phyloP scores from a whole-genome alignment of 2,329 filamentous ascomycete genomes.

The Lachnellula cervina region DNA sequence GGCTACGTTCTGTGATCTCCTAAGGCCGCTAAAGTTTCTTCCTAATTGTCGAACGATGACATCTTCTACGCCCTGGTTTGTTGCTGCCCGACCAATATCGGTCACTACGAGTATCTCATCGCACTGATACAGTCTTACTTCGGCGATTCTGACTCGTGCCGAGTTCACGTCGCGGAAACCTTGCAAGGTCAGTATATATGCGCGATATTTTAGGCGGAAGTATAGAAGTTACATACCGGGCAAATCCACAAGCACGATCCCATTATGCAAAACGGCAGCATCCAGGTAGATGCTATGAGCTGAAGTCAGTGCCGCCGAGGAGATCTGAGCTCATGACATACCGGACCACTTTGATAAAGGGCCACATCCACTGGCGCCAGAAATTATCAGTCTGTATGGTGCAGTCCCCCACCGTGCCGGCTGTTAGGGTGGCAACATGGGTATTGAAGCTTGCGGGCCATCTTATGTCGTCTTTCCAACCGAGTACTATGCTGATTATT shows the following conservation, averaged over 20 bases:
- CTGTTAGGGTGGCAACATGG: slow-evolving; percentile 1
- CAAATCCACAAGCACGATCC: slow-evolving; percentile 14
- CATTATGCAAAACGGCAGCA: slow-evolving; percentile 8
- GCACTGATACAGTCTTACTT: slow-evolving; percentile 12
- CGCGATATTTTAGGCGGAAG: neutral
- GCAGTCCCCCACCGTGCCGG: slow-evolving; percentile 1
- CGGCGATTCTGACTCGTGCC: slow-evolving; percentile 11
- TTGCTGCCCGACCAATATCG: slow-evolving; percentile 10
- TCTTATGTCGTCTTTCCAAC: slow-evolving; percentile 9
- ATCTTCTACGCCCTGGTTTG: slow-evolving; percentile 9
- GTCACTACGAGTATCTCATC: slow-evolving; percentile 14
- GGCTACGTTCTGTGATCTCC: slow-evolving; percentile 8
- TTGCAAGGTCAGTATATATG: slow-evolving; percentile 7
- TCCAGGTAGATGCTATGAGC: slow-evolving; percentile 9
- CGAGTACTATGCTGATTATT: slow-evolving; percentile 3
- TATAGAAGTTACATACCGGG: slow-evolving; percentile 4
- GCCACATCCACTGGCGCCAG: slow-evolving; percentile 8
- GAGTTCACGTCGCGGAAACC: slow-evolving; percentile 14
- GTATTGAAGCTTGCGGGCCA: slow-evolving; percentile 10
- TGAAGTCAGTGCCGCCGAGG: neutral
- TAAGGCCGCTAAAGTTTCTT: slow-evolving; percentile 9
- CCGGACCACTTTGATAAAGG: slow-evolving; percentile 15
- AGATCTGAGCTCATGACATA: neutral
- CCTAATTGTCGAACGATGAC: slow-evolving; percentile 8
- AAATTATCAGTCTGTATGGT: slow-evolving; percentile 3